These are phyloP conservation scores for Pharus latifolius DNA, from an alignment of 176 grass and related monocot species.

Conservation along the genomic window DNA sequence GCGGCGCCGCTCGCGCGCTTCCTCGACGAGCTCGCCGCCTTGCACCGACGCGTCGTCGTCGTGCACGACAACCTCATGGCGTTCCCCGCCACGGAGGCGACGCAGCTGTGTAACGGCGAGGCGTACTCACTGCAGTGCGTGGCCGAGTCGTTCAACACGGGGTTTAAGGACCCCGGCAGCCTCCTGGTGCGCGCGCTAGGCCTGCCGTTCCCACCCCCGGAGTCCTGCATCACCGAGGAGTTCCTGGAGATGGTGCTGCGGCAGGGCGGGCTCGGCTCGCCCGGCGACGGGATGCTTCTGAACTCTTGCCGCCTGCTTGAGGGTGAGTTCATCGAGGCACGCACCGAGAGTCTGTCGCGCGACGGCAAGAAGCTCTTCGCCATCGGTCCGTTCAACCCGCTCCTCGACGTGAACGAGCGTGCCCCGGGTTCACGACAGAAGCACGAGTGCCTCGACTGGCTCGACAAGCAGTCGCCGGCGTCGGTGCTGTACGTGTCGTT, in stretches of 20 bases:
- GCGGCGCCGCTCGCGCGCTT: not conserved
- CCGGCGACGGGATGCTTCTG: not conserved
- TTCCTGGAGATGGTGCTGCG: not conserved
- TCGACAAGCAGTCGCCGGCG: conserved; percentile 39
- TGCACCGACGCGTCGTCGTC: conserved; percentile 30
- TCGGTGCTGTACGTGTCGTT: conserved; percentile 67
- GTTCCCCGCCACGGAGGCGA: conserved; percentile 30
- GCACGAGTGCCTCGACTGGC: conserved; percentile 53
- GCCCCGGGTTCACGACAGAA: not conserved
- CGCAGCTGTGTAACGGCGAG: conserved; percentile 33
- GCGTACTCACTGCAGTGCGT: conserved; percentile 25
- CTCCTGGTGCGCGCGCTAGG: not conserved
- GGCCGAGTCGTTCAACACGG: not conserved
- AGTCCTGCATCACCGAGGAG: not conserved
- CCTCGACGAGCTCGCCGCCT: conserved; percentile 16
- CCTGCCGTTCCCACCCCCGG: not conserved
- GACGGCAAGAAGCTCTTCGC: conserved; percentile 30
- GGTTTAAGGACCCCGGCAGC: not conserved
- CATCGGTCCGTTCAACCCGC: conserved; percentile 22
- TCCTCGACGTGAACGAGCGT: not conserved
- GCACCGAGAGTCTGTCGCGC: not conserved
- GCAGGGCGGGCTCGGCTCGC: not conserved
- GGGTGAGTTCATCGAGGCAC: conserved; percentile 40
- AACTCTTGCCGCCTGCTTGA: conserved; percentile 38
- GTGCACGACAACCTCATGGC: conserved; percentile 22